Conservation (phyloP, 108 stramenopile genomes). For the Chaetoceros muelleri region DNA sequence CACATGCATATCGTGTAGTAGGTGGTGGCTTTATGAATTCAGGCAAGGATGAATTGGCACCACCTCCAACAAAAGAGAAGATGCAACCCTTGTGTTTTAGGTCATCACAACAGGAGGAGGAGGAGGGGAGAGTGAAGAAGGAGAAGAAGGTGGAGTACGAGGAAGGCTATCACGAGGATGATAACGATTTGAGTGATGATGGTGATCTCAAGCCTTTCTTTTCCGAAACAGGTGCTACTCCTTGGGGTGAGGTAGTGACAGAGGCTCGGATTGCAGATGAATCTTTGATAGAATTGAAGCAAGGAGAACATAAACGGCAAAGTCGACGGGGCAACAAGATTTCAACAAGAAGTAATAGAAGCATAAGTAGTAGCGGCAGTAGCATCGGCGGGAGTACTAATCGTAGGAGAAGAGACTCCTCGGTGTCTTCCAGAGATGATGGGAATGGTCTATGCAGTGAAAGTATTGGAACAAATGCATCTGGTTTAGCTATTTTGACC, state of each 20-base stretch:
- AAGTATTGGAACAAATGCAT: not conserved
- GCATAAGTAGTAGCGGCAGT: too few species aligned
- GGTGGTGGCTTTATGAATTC: slow-evolving; percentile 76
- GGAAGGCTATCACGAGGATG: slow-evolving; percentile 1
- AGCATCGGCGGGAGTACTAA: too few species aligned
- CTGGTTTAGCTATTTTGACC: slow-evolving; percentile 34
- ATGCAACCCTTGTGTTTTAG: slow-evolving; percentile 24
- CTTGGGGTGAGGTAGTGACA: slow-evolving; percentile 61
- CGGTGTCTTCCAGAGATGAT: not conserved
- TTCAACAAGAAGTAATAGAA: too few species aligned
- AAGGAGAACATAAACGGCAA: not conserved
- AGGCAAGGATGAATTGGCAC: slow-evolving; percentile 9
- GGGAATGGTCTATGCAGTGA: too few species aligned
- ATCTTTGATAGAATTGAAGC: not conserved
- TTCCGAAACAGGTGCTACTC: slow-evolving; percentile 56
- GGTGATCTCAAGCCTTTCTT: slow-evolving; percentile 60
- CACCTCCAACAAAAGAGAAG: slow-evolving; percentile 19
- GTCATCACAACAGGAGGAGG: not conserved
- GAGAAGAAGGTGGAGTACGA: slow-evolving; percentile 1
- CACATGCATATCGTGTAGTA: slow-evolving; percentile 77
- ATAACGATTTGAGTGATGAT: slow-evolving; percentile 22
- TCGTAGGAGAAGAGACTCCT: too few species aligned
- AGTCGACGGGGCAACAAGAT: slow-evolving; percentile 1
- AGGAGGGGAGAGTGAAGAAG: slow-evolving; percentile 2
- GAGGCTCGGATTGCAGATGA: slow-evolving; percentile 11